Evolutionary conservation across 495 filamentous ascomycete genomes (phyloP).

Genomic region (Trichocladium uniseriatum): DNA sequence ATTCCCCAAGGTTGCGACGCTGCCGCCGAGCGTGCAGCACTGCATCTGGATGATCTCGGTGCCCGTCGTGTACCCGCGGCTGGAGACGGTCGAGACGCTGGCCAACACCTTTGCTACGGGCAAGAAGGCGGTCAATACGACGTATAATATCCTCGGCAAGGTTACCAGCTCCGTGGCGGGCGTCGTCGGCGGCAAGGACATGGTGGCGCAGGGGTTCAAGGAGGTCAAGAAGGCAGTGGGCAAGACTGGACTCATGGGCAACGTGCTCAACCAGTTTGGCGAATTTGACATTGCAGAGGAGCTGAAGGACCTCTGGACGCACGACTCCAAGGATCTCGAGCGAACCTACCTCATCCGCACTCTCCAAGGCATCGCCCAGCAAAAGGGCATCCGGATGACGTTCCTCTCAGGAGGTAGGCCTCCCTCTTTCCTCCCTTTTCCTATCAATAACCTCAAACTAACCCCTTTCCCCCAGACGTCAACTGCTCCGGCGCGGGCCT

Average conservation of each 20-base stretch:
- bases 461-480: conserved; percentile 49
- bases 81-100: conserved; percentile 83
- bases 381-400: conserved; percentile 90
- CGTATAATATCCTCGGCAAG: conserved; percentile 91
- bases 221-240: conserved; percentile 93
- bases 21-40: conserved; percentile 91
- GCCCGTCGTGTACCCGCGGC: conserved; percentile 79
- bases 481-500: conserved; percentile 88
- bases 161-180: conserved; percentile 89
- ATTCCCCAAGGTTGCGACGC: conserved; percentile 86
- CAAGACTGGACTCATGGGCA: conserved; percentile 88
- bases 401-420: conserved; percentile 73
- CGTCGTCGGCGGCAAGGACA: conserved; percentile 85
- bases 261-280: conserved; percentile 91
- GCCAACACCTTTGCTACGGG: conserved; percentile 87
- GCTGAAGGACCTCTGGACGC: conserved; percentile 92
- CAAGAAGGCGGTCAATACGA: conserved; percentile 90
- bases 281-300: conserved; percentile 93
- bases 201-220: conserved; percentile 83
- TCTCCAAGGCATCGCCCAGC: conserved; percentile 85
- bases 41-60: conserved; percentile 92
- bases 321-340: conserved; percentile 95
- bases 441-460: not conserved
- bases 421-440: not conserved
- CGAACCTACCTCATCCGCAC: conserved; percentile 94